A percentile compares a stretch with the other conserved stretches of the same genome.
These are phyloP conservation scores for Ajuga chamaepitys DNA, from an alignment of 257 asterid species.

Conservation along the genomic window DNA sequence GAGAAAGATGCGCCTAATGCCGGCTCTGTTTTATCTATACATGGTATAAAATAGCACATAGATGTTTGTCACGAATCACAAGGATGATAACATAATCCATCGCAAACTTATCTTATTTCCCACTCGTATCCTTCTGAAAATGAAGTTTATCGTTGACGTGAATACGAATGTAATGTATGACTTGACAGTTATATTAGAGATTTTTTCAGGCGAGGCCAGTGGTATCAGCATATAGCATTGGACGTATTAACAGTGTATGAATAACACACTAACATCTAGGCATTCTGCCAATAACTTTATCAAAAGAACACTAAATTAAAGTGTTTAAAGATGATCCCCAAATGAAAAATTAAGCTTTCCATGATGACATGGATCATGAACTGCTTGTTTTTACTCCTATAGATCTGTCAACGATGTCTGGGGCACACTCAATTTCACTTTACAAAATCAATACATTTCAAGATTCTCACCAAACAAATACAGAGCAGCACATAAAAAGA, in stretches of 20 bases:
- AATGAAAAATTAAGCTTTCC: background rate
- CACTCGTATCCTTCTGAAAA: background rate
- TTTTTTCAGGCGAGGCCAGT: background rate
- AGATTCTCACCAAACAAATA: no score
- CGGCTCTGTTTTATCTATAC: no score
- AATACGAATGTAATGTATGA: background rate
- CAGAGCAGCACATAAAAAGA: no score
- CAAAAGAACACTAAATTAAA: conserved; percentile 1
- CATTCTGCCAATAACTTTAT: background rate
- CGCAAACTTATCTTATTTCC: background rate
- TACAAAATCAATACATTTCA: background rate
- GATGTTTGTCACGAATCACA: background rate
- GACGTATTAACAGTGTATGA: no score
- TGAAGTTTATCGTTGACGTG: background rate
- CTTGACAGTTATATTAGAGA: background rate
- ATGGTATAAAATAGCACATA: background rate
- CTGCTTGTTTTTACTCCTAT: background rate
- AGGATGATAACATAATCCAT: background rate
- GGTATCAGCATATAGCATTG: no score
- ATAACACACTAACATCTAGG: no score
- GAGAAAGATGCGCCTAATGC: background rate
- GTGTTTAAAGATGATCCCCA: background rate
- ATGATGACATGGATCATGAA: background rate
- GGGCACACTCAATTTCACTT: conserved; percentile 1
- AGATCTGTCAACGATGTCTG: background rate